Evolutionary conservation across 129 eudicot genomes (phyloP).

Genomic region (Ambrosia trifida): DNA sequence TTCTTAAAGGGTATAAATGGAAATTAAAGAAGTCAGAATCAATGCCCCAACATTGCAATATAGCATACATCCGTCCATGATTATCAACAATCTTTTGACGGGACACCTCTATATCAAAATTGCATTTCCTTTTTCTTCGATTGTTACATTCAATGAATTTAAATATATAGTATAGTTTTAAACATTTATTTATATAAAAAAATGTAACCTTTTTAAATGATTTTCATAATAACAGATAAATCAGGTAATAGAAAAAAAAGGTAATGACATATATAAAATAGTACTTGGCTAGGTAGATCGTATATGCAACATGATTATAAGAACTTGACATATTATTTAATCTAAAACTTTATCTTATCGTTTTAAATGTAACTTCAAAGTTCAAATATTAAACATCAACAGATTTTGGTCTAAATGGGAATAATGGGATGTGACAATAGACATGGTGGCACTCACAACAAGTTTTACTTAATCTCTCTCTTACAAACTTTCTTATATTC

Average conservation of each 20-base stretch:
- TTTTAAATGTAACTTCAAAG: too few relatives aligned
- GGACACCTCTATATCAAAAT: conserved; percentile 25
- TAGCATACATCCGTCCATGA: conserved; percentile 25
- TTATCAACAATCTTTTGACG: conserved; percentile 35
- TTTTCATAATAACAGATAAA: not conserved
- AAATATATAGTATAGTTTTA: not conserved
- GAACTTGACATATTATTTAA: too few relatives aligned
- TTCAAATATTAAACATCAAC: not conserved
- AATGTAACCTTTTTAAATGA: not conserved
- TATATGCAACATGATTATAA: too few relatives aligned
- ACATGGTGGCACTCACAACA: conserved; percentile 30
- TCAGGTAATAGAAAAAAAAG: not conserved
- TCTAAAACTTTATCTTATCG: too few relatives aligned
- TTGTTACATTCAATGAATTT: not conserved
- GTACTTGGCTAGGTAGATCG: too few relatives aligned
- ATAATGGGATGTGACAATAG: conserved; percentile 39
- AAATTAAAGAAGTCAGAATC: conserved; percentile 28
- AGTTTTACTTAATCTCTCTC: conserved; percentile 18
- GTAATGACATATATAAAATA: too few relatives aligned
- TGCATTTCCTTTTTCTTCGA: not conserved
- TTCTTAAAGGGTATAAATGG: conserved; percentile 13
- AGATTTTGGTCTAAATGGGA: conserved; percentile 17
- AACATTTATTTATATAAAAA: not conserved
- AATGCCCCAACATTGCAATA: conserved; percentile 36
- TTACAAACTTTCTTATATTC: conserved; percentile 24